These are phyloP conservation scores for Gossypium ekmanianum DNA, from an alignment of 345 rosid species.

Conservation along the genomic window DNA sequence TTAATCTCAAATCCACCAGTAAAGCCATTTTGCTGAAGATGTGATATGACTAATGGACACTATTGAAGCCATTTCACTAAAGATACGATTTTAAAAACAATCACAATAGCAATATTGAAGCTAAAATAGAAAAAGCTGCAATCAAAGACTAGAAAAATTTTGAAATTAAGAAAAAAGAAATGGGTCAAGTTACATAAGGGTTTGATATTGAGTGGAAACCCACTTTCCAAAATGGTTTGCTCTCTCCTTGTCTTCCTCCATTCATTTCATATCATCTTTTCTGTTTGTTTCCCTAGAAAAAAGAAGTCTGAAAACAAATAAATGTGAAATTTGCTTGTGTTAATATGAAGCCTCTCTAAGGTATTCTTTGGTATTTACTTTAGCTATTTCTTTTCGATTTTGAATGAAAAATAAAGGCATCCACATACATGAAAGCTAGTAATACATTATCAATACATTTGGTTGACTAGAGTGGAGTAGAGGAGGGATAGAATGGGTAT, in stretches of 20 bases:
- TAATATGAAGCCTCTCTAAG: neutral
- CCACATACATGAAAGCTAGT: no score
- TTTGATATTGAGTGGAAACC: constrained; percentile 89
- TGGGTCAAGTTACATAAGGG: constrained; percentile 40
- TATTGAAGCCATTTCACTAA: no score
- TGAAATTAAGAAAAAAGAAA: constrained; percentile 37
- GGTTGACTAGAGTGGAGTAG: no score
- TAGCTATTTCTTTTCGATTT: neutral
- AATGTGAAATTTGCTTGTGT: neutral
- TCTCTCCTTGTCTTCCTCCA: neutral
- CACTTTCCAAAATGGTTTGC: constrained; percentile 49
- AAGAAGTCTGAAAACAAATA: neutral
- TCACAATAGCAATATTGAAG: constrained; percentile 39
- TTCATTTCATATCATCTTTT: neutral
- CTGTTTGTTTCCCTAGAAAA: neutral
- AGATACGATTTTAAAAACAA: no score
- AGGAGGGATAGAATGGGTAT: no score
- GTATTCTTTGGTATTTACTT: neutral
- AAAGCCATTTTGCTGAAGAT: no score
- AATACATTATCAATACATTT: neutral
- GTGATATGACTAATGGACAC: no score
- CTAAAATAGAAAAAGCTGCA: constrained; percentile 58
- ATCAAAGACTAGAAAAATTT: constrained; percentile 41
- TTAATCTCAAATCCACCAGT: no score
- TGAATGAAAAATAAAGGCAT: no score